Conservation (phyloP, 257 asterid genomes). For the Primulina huaijiensis region DNA sequence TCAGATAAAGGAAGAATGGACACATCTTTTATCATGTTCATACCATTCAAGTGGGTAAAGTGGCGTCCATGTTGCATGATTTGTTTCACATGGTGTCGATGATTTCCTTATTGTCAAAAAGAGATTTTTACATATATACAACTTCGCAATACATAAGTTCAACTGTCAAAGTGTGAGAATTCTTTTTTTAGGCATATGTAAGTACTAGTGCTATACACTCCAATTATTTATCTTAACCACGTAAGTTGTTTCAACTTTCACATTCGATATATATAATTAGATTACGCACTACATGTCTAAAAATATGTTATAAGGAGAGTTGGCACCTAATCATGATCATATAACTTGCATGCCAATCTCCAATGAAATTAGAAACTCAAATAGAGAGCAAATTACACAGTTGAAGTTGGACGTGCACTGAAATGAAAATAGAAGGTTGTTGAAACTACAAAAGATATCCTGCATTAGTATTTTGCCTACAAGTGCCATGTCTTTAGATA, state of each 20-base stretch:
- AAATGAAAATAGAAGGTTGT: conserved; percentile 32
- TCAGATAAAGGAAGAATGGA: conserved; percentile 3
- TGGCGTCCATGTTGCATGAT: conserved; percentile 16
- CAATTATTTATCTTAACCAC: too few relatives aligned
- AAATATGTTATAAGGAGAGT: conserved; percentile 6
- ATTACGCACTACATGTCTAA: too few relatives aligned
- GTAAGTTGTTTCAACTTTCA: too few relatives aligned
- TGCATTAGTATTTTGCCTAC: conserved; percentile 23
- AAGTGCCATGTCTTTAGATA: conserved; percentile 26
- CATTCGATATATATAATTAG: too few relatives aligned
- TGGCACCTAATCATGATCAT: conserved; percentile 16
- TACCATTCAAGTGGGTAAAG: conserved; percentile 13
- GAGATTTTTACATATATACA: too few relatives aligned
- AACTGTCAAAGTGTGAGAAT: too few relatives aligned
- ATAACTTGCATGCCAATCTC: not conserved
- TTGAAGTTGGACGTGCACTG: conserved; percentile 53
- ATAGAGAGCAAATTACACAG: conserved; percentile 27
- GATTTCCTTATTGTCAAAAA: conserved; percentile 2
- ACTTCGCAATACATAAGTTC: too few relatives aligned
- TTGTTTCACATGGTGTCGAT: conserved; percentile 27
- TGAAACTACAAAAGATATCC: conserved; percentile 27
- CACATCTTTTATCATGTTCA: conserved; percentile 3
- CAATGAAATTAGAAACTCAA: too few relatives aligned
- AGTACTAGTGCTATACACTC: too few relatives aligned
- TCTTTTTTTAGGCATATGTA: too few relatives aligned